Evolutionary conservation across 140 eudicot genomes (phyloP).

Genomic region (Bidens hawaiensis): DNA sequence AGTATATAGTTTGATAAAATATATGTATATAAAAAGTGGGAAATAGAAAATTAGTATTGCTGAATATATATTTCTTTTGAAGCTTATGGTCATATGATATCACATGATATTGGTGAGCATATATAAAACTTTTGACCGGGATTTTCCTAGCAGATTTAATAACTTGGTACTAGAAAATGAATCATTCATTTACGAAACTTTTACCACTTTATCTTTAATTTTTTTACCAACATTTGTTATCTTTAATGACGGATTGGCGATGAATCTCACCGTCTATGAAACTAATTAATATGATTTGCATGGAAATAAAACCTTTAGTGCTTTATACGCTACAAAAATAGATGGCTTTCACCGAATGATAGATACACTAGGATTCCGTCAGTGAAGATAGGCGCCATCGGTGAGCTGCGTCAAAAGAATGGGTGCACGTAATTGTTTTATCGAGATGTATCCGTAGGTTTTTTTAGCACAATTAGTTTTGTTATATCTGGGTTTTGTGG

Average conservation of each 20-base stretch:
- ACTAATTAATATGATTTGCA: no score
- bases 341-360: no score
- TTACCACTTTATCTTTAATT: background rate
- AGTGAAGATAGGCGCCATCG: no score
- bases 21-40: background rate
- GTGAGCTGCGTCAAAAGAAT: no score
- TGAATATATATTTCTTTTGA: background rate
- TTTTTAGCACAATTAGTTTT: no score
- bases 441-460: no score
- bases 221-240: background rate
- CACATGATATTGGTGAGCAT: background rate
- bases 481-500: no score
- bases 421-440: no score
- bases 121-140: background rate
- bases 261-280: background rate
- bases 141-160: background rate
- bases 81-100: background rate
- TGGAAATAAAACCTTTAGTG: background rate
- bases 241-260: background rate
- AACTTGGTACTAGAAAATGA: background rate
- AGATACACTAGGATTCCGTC: no score
- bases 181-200: background rate
- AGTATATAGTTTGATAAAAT: background rate
- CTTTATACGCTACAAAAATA: no score
- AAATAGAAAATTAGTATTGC: background rate